Percentiles rank a stretch among this genome's conserved stretches.
phyloP scores from a whole-genome alignment of 2,329 filamentous ascomycete species.

The Fusarium buharicum region DNA sequence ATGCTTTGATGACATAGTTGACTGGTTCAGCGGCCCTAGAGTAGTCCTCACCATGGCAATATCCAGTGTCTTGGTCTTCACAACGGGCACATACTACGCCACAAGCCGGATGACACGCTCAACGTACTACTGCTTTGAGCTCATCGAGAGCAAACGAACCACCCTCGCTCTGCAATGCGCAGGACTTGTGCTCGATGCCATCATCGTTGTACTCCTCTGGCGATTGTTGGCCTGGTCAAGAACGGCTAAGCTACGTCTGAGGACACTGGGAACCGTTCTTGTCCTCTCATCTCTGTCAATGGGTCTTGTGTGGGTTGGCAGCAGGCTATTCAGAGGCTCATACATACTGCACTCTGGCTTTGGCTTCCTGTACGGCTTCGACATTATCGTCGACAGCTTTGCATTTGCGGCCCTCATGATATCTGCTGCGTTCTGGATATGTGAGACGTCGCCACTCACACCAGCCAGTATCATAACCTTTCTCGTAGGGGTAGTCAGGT shows the following conservation, averaged over 20 bases:
- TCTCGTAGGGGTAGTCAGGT: conserved; percentile 53
- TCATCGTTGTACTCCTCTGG: conserved; percentile 61
- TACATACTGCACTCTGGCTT: conserved; percentile 48
- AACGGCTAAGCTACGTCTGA: conserved; percentile 59
- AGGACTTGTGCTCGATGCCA: conserved; percentile 59
- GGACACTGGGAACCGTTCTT: conserved; percentile 57
- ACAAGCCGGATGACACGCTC: conserved; percentile 55
- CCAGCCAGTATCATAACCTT: conserved; percentile 58
- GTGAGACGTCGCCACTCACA: conserved; percentile 58
- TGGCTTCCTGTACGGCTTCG: conserved; percentile 59
- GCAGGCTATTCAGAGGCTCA: conserved; percentile 45
- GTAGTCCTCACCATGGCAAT: conserved; percentile 51
- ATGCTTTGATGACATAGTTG: conserved; percentile 58
- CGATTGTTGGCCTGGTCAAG: conserved; percentile 62
- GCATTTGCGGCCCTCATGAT: conserved; percentile 57
- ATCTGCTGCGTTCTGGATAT: conserved; percentile 58
- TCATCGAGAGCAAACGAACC: conserved; percentile 52
- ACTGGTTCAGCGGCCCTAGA: conserved; percentile 59
- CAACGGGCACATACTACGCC: conserved; percentile 56
- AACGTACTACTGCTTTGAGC: conserved; percentile 62
- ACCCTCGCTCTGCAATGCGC: conserved; percentile 56
- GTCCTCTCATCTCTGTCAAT: conserved; percentile 54
- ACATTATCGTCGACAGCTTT: conserved; percentile 60
- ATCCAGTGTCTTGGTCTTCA: conserved; percentile 53
- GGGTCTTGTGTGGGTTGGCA: conserved; percentile 51